Evolutionary conservation across 768 basidiomycete species (phyloP).

Genomic region (Mycena chlorophos): DNA sequence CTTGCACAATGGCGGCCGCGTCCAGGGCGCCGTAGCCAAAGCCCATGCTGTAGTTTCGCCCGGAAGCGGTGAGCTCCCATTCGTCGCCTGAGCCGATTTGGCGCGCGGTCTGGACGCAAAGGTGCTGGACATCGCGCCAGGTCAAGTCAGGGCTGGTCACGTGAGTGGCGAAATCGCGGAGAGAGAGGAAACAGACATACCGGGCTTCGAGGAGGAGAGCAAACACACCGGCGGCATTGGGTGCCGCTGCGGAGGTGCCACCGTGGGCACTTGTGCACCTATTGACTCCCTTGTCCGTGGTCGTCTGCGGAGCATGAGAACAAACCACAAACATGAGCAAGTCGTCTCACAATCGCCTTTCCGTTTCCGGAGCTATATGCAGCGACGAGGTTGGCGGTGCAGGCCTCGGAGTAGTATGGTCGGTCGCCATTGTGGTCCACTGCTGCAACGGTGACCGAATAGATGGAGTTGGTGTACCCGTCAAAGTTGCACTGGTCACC

Average conservation of each 20-base stretch:
- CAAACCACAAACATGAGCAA: slow-evolving; percentile 1
- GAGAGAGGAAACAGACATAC: slow-evolving; percentile 40
- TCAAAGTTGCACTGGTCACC: slow-evolving; percentile 99
- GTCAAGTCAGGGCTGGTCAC: slow-evolving; percentile 70
- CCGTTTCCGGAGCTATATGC: slow-evolving; percentile 95
- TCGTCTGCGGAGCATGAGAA: slow-evolving; percentile 57
- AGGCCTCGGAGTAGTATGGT: slow-evolving; percentile 97
- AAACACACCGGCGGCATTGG: slow-evolving; percentile 92
- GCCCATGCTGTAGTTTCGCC: slow-evolving; percentile 76
- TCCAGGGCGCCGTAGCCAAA: slow-evolving; percentile 93
- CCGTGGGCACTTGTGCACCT: slow-evolving; percentile 83
- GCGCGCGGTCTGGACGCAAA: slow-evolving; percentile 75
- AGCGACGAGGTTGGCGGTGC: slow-evolving; percentile 94
- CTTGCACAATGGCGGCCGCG: slow-evolving; percentile 76
- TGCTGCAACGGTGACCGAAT: slow-evolving; percentile 91
- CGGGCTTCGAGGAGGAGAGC: slow-evolving; percentile 86
- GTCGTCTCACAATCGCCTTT: slow-evolving; percentile 79
- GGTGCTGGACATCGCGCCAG: slow-evolving; percentile 95
- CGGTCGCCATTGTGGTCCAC: slow-evolving; percentile 91
- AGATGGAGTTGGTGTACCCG: slow-evolving; percentile 98
- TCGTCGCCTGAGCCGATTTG: slow-evolving; percentile 90
- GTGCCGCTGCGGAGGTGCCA: slow-evolving; percentile 97
- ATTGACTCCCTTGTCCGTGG: slow-evolving; percentile 88
- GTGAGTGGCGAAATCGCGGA: slow-evolving; percentile 7
- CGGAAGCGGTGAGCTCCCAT: slow-evolving; percentile 82